Evolutionary conservation across 331 rosid species (phyloP).

Genomic region (Dryas integrifolia): DNA sequence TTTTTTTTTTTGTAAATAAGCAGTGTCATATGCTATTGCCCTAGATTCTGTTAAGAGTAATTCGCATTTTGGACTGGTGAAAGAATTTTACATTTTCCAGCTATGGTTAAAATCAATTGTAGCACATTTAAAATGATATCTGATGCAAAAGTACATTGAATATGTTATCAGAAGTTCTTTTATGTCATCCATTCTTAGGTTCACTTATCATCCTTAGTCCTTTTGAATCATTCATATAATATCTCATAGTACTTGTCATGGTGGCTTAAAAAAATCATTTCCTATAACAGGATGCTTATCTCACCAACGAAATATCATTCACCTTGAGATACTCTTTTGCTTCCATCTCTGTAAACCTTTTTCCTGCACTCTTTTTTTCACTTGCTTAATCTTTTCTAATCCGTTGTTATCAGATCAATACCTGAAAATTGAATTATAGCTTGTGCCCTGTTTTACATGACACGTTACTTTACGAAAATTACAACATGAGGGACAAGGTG

Average conservation of each 20-base stretch:
- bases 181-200: background rate
- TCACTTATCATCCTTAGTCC: background rate
- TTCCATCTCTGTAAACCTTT: background rate
- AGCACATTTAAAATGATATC: background rate
- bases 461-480: no score
- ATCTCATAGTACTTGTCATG: background rate
- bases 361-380: background rate
- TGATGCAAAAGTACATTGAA: background rate
- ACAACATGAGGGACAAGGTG: no score
- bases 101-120: background rate
- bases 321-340: background rate
- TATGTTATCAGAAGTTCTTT: background rate
- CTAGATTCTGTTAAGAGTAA: background rate
- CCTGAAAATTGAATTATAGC: constrained; percentile 5
- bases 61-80: background rate
- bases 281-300: background rate
- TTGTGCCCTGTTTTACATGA: background rate
- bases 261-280: background rate
- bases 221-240: background rate
- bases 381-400: background rate
- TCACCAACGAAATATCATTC: background rate
- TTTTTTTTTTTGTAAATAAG: background rate
- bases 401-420: background rate
- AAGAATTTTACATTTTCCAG: background rate
- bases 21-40: background rate